Conservation (phyloP, 2,329 filamentous ascomycete genomes). For the Fonsecaea erecta region DNA sequence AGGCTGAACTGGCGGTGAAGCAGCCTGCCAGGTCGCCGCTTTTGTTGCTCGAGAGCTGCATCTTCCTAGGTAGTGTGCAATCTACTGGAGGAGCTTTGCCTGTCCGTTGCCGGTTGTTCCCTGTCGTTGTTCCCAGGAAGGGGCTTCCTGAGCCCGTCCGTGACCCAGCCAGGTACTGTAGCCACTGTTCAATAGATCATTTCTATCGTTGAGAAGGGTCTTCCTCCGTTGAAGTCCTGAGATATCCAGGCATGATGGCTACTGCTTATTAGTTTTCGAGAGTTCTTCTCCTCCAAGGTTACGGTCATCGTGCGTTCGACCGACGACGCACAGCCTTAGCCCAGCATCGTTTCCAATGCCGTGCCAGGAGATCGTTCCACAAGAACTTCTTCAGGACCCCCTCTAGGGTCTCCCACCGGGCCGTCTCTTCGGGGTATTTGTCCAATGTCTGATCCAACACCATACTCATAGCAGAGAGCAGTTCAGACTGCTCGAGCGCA, state of each 20-base stretch:
- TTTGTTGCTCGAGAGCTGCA: neutral
- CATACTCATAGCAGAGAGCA: constrained; percentile 14
- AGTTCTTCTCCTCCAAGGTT: neutral
- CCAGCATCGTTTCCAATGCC: constrained; percentile 26
- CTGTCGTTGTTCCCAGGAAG: neutral
- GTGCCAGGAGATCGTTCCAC: constrained; percentile 25
- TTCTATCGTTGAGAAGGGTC: neutral
- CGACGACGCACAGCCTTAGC: constrained; percentile 18
- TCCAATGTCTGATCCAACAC: constrained; percentile 25
- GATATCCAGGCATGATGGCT: neutral
- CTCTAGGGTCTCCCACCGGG: constrained; percentile 21
- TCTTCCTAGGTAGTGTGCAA: neutral
- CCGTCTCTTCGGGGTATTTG: constrained; percentile 25
- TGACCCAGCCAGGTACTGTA: neutral
- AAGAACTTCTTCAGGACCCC: constrained; percentile 27
- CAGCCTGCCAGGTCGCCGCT: neutral
- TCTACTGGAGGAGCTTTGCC: neutral
- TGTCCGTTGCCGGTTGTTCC: neutral
- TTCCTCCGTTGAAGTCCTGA: neutral
- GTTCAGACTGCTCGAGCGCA: constrained; percentile 22
- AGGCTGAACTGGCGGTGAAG: neutral
- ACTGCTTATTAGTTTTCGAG: neutral
- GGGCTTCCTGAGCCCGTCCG: neutral
- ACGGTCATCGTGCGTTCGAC: constrained; percentile 12
- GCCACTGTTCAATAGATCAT: neutral